Evolutionary conservation across 2,329 filamentous ascomycete species (phyloP), one percentile per base, ranked within the genome.

Genomic region (Fusarium sublunatum): DNA sequence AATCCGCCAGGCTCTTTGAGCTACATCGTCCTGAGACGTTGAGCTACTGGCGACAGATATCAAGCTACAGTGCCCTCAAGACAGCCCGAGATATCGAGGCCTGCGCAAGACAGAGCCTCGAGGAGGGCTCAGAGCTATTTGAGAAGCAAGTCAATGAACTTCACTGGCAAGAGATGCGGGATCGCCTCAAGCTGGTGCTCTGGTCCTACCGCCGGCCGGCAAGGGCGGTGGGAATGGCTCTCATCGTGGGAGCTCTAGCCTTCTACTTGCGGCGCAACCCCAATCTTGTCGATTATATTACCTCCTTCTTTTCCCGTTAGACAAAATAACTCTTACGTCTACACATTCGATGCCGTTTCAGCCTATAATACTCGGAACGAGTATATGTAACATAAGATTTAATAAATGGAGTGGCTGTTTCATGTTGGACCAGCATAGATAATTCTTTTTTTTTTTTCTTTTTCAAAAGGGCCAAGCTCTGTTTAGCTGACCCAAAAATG

Each of bases 61-160:
- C 93, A 3, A 74, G 76, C 7, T 85, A 85, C 57, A 97, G 93
- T 74, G 92, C 92, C 7, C 83, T 99, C 48, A 97, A 96, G 76
- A 97, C 93, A 2, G 91, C 91, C 0, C 83, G 86, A 11, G 79
- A 85, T 70, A 72, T 81, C 44, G 73, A 79, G 39, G 74, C 74
- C 34, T 80, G 85, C 43, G 74, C 80, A 6, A 74, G 75, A 26
- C 86, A 92, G 72, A 85, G 83, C 0, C 75, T 91, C 31, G 77
- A 83, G 28, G 85, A 94, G 36, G 94, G 92, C 3, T 80, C 88
- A 60, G 74, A 72, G 5, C 84, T 88, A 58, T 94, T 97, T 69
- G 78, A 86, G 35, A 82, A 82, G 64, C 94, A 98, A 74, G 86
- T 87, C 4, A 81, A 79, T 52, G 89, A 96, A 69, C 78, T 98